Conservation (phyloP, 78 protist genomes). For the Mantamonas sphyraenae region DNA sequence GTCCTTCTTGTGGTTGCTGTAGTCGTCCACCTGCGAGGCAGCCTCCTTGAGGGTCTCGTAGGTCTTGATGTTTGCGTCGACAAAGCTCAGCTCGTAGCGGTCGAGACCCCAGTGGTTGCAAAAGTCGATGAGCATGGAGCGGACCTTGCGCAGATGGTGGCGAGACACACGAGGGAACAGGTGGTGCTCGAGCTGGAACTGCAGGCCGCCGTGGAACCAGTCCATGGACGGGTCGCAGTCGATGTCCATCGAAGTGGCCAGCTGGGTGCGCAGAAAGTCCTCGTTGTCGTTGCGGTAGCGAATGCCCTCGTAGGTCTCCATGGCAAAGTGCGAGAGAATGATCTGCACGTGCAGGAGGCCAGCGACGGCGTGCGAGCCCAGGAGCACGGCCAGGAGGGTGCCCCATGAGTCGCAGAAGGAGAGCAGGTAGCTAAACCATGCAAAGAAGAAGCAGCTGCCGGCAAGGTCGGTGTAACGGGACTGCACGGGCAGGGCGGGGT, state of each 20-base stretch:
- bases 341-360: too few species aligned
- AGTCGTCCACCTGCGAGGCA: too few species aligned
- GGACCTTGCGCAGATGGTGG: slow-evolving; percentile 26
- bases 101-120: slow-evolving; percentile 8
- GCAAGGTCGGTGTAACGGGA: too few species aligned
- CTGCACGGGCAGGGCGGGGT: too few species aligned
- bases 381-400: neutral
- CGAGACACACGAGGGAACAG: slow-evolving; percentile 48
- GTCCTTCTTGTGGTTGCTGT: too few species aligned
- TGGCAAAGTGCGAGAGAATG: slow-evolving; percentile 34
- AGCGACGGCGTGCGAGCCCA: too few species aligned
- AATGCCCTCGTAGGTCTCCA: slow-evolving; percentile 19
- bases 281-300: slow-evolving; percentile 4
- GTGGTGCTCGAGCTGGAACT: slow-evolving; percentile 47
- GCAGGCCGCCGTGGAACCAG: slow-evolving; percentile 49
- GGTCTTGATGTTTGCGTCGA: neutral
- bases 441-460: neutral
- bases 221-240: slow-evolving; percentile 14
- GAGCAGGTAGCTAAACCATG: neutral
- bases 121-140: slow-evolving; percentile 7
- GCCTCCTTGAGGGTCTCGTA: neutral
- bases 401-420: neutral
- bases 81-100: neutral
- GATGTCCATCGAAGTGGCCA: slow-evolving; percentile 25
- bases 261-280: neutral